Base-by-base conservation (phyloP, 2,329 filamentous ascomycete genomes). In the Sphaerostilbella broomeana region DNA sequence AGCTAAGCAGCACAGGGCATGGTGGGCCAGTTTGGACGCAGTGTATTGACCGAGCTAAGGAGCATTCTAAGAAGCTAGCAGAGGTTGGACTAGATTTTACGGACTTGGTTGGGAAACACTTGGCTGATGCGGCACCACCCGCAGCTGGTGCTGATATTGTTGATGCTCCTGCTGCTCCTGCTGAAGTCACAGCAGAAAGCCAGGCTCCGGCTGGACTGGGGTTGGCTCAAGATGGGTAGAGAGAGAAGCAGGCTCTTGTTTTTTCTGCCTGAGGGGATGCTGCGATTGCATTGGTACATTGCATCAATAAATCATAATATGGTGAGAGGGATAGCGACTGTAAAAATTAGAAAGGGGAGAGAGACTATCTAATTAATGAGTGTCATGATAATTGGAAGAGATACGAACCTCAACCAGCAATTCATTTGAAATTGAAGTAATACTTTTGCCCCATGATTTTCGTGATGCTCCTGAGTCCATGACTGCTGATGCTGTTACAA, bases 21-120 rank as follows among this genome's bases (percentile, higher is more conserved):
- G 80, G 75, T n/a, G 82, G 83, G 11, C 72, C 78, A 30, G 74
- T 86, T 2, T 95, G 87, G 86, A 75, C 75, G 38, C 76, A 85
- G 54, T 97, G 92, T 62, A 80, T 95, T 68, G 77, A 83, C 29
- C 75, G 84, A 49, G 87, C 90, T 4, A 82, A 78, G 58, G 78
- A 83, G 38, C 89, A 97, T 63, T 86, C 86, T 0, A 72, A 70
- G 43, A 79, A 92, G 68, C 67, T 98, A 43, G 75, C 76, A 5
- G 86, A 94, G 45, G 89, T 95, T 16, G 89, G 89, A 0, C 66
- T 98, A 21, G 90, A 98, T 60, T 97, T 98, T 57, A 77, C 75
- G 40, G 86, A 86, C 49, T 63, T 97, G 40, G 80, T 95, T 11
- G 86, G 84, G 12, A 72, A 72, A 48, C 78, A 73, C 26, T 51